Conservation (phyloP, 1,284 basidiomycete genomes). For the Ceratobasidium sp. region DNA sequence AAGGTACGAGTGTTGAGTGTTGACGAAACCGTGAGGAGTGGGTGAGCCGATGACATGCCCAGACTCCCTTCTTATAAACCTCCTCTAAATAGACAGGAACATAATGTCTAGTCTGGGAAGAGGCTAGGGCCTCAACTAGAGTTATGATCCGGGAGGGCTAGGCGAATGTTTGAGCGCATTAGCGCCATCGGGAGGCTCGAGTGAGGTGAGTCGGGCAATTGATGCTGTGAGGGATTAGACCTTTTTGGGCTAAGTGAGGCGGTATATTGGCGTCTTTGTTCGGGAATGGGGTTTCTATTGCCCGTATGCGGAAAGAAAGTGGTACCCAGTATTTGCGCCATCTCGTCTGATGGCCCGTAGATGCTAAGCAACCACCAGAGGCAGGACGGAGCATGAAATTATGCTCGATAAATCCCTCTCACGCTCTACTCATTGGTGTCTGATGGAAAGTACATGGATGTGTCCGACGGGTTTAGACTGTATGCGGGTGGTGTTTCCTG, state of each 20-base stretch:
- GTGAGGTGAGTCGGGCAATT: slow-evolving; percentile 17
- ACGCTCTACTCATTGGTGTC: no score
- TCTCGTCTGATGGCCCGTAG: not conserved
- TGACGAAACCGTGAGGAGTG: slow-evolving; percentile 19
- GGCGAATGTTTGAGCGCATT: slow-evolving; percentile 24
- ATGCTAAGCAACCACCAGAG: not conserved
- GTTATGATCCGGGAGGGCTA: slow-evolving; percentile 26
- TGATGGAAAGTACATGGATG: no score
- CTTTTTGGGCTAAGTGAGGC: slow-evolving; percentile 18
- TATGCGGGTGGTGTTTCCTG: no score
- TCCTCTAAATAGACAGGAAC: not conserved
- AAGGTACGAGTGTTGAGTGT: slow-evolving; percentile 2
- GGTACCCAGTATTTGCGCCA: not conserved
- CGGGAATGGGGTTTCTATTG: not conserved
- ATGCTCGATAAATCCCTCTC: no score
- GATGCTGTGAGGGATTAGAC: not conserved
- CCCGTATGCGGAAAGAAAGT: not conserved
- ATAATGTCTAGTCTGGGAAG: slow-evolving; percentile 21
- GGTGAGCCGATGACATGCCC: slow-evolving; percentile 11
- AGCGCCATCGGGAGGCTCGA: slow-evolving; percentile 5
- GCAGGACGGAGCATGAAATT: no score
- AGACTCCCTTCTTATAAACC: slow-evolving; percentile 10
- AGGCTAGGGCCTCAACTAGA: slow-evolving; percentile 1
- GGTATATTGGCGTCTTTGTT: not conserved
- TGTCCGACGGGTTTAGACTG: no score